Base-by-base conservation (phyloP, 1,284 basidiomycete species). In the Pterulicium gracile region DNA sequence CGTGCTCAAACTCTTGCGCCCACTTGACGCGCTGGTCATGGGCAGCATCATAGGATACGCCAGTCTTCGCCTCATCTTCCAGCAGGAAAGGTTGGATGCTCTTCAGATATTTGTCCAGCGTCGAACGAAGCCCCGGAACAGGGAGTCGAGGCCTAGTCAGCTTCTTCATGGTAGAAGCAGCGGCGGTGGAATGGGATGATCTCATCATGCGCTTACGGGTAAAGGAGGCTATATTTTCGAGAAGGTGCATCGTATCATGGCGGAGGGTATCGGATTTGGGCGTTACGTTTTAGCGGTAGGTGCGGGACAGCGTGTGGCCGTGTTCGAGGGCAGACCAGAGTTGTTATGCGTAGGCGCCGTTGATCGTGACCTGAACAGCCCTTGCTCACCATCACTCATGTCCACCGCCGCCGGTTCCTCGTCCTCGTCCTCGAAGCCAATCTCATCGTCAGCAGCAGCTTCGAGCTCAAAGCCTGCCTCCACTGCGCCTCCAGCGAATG, bases 71-170 rank as follows among this genome's bases (percentile, higher is more conserved):
- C 51, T 87, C 88, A 53, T 84, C 82, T 56, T 92, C 81, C 47
- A 79, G 73, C 14, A 94, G 64, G 47, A 97, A 69, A 0, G 95
- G 94, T 49, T 82, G 73, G 2, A 98, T 63, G 17, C 87, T 88
- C 49, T 76, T 75, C 21, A 96, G 64, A 59, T 97, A 98, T 45
- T 75, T 75, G 52, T 87, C 75, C 24, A 97, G 68, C 0, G 89
- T 89, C 59, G 79, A 72, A 40, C 77, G 73, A 1, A 98, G 72
- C 47, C 80, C 72, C 14, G 93, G 94, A 1, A 97, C 75, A 2
- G 94, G 94, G n/a, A 97, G 70, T 49, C 90, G 79, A 4, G 87
- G 65, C 12, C 40, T 12, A 13, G 34, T 19, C 5, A 13, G 14
- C 20, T 14, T 27, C 13, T 39, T 41, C 5, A 22, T 14, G 10